phyloP scores from a whole-genome alignment of 176 grass and related monocot genomes.

The Tuctoria greenei region DNA sequence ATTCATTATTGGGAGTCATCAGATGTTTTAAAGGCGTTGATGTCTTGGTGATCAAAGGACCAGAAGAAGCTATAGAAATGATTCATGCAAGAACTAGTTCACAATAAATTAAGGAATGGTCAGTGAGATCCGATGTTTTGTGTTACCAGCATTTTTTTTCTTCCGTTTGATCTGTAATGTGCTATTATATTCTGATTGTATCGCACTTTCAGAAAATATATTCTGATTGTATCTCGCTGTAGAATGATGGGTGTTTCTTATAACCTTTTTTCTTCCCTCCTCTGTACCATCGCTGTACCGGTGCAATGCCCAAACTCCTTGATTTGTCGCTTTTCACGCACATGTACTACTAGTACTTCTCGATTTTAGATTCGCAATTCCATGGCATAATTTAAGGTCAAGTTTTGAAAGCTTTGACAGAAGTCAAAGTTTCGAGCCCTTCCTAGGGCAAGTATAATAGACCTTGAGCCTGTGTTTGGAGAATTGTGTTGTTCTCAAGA shows the following conservation, averaged over 20 bases:
- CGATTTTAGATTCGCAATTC: background rate
- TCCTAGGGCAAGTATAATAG: background rate
- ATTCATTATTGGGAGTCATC: constrained; percentile 15
- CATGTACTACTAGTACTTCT: background rate
- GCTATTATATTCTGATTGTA: constrained; percentile 44
- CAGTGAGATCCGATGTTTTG: constrained; percentile 54
- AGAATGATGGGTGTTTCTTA: constrained; percentile 47
- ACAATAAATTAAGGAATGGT: constrained; percentile 40
- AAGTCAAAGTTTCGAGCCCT: background rate
- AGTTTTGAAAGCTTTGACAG: constrained; percentile 31
- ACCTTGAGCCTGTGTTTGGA: constrained; percentile 22
- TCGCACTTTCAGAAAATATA: too few relatives aligned
- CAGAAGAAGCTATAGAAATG: constrained; percentile 13
- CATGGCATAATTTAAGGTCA: constrained; percentile 4
- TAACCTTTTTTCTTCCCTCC: constrained; percentile 24
- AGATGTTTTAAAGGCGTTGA: background rate
- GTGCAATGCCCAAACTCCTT: background rate
- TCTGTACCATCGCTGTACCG: too few relatives aligned
- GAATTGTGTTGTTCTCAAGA: constrained; percentile 24
- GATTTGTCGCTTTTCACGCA: constrained; percentile 9
- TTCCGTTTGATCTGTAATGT: constrained; percentile 49
- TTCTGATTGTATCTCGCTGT: constrained; percentile 43
- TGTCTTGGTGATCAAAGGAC: background rate
- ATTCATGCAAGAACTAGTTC: constrained; percentile 38
- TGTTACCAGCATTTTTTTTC: constrained; percentile 39